Base-by-base conservation (phyloP, 441 rosid genomes). In the Bruguiera hainesii region DNA sequence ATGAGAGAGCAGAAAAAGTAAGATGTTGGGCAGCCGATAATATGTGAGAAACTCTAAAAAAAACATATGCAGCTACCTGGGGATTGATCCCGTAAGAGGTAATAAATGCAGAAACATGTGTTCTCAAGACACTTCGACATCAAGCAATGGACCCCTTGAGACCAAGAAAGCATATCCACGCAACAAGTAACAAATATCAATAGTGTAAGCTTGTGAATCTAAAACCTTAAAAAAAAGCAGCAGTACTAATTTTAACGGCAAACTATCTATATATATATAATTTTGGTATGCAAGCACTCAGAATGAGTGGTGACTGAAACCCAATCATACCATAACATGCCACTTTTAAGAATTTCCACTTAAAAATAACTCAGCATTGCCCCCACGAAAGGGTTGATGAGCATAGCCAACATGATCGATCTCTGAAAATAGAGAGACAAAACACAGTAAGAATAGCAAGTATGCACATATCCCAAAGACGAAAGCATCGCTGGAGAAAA, bases 301-400 rank as follows among this genome's bases (percentile, higher is more conserved):
- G 57, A 73, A 67, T 16, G 11, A 70, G 7, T 56, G 65, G 37
- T 30, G 58, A 68, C 30, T n/a, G 50, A 1, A 69, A 64, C 18
- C 46, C 20, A 70, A 25, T 56, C 65, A 73, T 85, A 95, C 79
- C 81, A 81, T 66, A 92, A 76, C 72, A 87, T 56, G 60, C 82
- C 83, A 75, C 89, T 90, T 70, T 85, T 87, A 72, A 92, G 90
- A 77, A 90, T 80, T 69, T 86, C 87, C 70, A 90, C 79, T 23
- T 0, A 23, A 76, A 90, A 84, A 77, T 78, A 86, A 76, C 78
- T 82, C 80, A 95, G 73, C 5, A 97, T 83, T 70, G 82, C 84
- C 78, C 87, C 87, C 94, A 79, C 89, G 89, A 80, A 95, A 85
- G 53, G 99, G 95, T 90, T 86, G 98, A 73, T 86, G 85, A 70